Evolutionary conservation across 306 rosid species (phyloP), one percentile per base, ranked within the genome.

Genomic region (Sechiopsis laciniata): DNA sequence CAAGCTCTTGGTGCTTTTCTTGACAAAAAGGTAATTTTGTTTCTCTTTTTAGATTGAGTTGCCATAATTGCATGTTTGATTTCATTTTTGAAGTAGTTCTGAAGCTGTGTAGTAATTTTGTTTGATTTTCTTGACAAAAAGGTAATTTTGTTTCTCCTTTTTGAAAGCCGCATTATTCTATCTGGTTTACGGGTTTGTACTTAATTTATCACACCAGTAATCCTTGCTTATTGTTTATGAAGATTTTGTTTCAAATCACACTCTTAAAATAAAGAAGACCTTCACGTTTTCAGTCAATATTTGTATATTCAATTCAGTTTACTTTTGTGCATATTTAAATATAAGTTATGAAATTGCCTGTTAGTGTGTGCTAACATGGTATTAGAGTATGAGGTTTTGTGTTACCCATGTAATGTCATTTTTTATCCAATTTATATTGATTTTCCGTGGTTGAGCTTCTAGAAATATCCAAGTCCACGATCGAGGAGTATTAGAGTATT

Each of bases 1-100:
- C 99, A 94, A 89, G 99, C 99, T 80, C 80, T 94, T 75, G 99
- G 99, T 73, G 95, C 99, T 84, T 94, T 85, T 81, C 99, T 91
- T 78, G 87, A 94, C 73, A 94, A 87, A 77, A 94, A 91, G 96
- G 98, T 94, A 53, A 35, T 52, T 0, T 17, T 21, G 46, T 40
- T 21, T 46, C 22, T 45, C n/a, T 19, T n/a, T 37, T 64, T 40
- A 2, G 26, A 35, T 37, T 46, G 32, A 40, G 53, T 65, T 19
- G 5, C 17, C 22, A 63, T 63, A 63, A 17, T n/a, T 60, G n/a
- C 42, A 60, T 60, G 40, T 26, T 13, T 59, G 37, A 12, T 50
- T 57, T 60, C 29, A 42, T 22, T 3, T 60, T 60, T 60, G 1
- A 60, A 24, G 14, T 5, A 21, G 40, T 60, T 57, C 2, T 52